Conservation (phyloP, 768 basidiomycete genomes). For the Baorangia bicolor region DNA sequence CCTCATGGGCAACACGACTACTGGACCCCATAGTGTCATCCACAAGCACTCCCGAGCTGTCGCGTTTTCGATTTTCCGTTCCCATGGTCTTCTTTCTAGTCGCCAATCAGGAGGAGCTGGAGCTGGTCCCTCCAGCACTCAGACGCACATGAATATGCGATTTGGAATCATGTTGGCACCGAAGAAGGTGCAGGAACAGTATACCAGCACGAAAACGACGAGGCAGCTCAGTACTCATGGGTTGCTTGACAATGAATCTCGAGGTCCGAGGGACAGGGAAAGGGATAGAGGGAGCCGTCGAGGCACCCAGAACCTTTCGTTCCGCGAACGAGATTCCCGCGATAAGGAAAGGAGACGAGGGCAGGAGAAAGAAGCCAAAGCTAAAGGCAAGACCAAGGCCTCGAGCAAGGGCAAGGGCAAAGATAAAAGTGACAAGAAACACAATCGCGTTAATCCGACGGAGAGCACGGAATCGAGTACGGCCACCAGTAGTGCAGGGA, state of each 20-base stretch:
- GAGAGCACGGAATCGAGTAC: constrained; percentile 35
- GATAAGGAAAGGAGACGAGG: constrained; percentile 25
- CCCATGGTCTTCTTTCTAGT: constrained; percentile 38
- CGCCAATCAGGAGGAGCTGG: constrained; percentile 11
- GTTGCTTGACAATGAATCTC: constrained; percentile 48
- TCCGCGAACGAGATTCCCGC: constrained; percentile 20
- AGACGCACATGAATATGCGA: constrained; percentile 29
- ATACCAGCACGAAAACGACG: constrained; percentile 73
- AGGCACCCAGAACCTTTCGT: constrained; percentile 10
- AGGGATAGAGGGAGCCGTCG: constrained; percentile 14
- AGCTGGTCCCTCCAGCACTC: constrained; percentile 8
- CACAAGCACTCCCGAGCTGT: constrained; percentile 81
- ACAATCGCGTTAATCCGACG: constrained; percentile 22
- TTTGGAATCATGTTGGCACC: constrained; percentile 63
- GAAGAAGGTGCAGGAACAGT: constrained; percentile 74
- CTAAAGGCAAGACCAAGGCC: constrained; percentile 18
- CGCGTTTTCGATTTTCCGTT: constrained; percentile 78
- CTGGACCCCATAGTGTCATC: constrained; percentile 65
- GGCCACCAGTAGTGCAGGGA: constrained; percentile 33
- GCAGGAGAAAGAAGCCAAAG: constrained; percentile 18
- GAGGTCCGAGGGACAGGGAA: constrained; percentile 21
- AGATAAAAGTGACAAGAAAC: constrained; percentile 31
- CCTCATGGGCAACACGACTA: constrained; percentile 39
- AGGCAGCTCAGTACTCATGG: constrained; percentile 67
- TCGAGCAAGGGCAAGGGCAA: constrained; percentile 34